Conservation (phyloP, 306 rosid species). For the Castanospermum australe region DNA sequence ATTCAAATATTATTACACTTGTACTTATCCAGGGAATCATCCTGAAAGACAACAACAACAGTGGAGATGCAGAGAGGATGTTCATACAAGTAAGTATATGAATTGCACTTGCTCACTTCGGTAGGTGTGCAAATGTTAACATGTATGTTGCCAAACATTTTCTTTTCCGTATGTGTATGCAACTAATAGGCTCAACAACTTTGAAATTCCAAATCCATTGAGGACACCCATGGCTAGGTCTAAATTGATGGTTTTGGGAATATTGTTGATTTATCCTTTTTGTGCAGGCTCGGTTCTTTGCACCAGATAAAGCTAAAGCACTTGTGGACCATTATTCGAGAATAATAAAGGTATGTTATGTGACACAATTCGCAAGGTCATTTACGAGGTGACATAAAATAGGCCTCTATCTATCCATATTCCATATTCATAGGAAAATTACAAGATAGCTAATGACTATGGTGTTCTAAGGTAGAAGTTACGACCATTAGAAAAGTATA, state of each 20-base stretch:
- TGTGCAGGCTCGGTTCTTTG: slow-evolving; percentile 87
- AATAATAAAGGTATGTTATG: not conserved
- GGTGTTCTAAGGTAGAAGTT: not conserved
- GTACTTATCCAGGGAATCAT: slow-evolving; percentile 72
- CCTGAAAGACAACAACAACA: slow-evolving; percentile 73
- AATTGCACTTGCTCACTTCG: not conserved
- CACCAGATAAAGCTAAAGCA: slow-evolving; percentile 82
- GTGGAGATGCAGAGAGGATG: slow-evolving; percentile 96
- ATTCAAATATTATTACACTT: slow-evolving; percentile 13
- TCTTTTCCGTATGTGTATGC: not conserved
- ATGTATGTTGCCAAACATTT: not conserved
- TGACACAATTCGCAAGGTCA: not conserved
- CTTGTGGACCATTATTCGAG: slow-evolving; percentile 78
- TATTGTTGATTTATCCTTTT: not conserved
- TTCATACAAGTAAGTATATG: slow-evolving; percentile 83
- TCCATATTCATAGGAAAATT: not conserved
- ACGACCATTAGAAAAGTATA: not conserved
- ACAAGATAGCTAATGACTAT: not conserved
- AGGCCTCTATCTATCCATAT: not conserved
- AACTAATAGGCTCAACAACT: not conserved
- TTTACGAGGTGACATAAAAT: not conserved
- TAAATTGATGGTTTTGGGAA: not conserved
- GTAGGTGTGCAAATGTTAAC: not conserved
- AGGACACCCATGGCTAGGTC: not conserved
- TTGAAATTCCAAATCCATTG: not conserved